Percentiles rank a stretch among this genome's conserved stretches.
phyloP scores from a whole-genome alignment of 495 filamentous ascomycete genomes.

The Penicillium crystallinum region DNA sequence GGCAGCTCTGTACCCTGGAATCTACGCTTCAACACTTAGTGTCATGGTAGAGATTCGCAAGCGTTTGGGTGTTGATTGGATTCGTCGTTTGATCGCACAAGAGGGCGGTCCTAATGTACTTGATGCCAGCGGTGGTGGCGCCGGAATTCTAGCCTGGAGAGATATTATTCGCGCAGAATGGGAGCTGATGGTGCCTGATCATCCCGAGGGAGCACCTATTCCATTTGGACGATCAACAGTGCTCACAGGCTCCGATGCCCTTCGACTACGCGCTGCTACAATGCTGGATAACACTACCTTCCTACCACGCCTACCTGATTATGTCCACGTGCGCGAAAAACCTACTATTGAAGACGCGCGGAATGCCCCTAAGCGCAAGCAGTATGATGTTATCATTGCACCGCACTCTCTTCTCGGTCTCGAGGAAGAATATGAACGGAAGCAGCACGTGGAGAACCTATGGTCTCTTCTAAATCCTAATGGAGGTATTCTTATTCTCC shows the following conservation, averaged over 20 bases:
- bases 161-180: constrained; percentile 77
- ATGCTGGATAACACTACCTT: constrained; percentile 88
- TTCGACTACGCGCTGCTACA: constrained; percentile 69
- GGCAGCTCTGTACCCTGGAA: constrained; percentile 70
- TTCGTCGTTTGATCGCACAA: constrained; percentile 59
- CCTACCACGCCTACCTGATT: constrained; percentile 88
- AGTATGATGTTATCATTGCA: constrained; percentile 85
- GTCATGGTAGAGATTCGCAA: constrained; percentile 79
- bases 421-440: constrained; percentile 67
- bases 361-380: constrained; percentile 57
- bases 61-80: constrained; percentile 75
- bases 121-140: constrained; percentile 81
- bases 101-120: constrained; percentile 72
- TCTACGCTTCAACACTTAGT: constrained; percentile 70
- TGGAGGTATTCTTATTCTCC: constrained; percentile 78
- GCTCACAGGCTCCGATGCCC: constrained; percentile 53
- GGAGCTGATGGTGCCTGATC: constrained; percentile 52
- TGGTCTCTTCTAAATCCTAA: constrained; percentile 81
- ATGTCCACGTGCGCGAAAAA: constrained; percentile 55
- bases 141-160: constrained; percentile 79
- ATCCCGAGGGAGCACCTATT: constrained; percentile 31
- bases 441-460: constrained; percentile 72
- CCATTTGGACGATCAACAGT: constrained; percentile 59
- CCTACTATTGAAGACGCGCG: constrained; percentile 42
- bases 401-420: constrained; percentile 74